phyloP scores from a whole-genome alignment of 164 flowering plant genomes.

The Vitis vinifera region DNA sequence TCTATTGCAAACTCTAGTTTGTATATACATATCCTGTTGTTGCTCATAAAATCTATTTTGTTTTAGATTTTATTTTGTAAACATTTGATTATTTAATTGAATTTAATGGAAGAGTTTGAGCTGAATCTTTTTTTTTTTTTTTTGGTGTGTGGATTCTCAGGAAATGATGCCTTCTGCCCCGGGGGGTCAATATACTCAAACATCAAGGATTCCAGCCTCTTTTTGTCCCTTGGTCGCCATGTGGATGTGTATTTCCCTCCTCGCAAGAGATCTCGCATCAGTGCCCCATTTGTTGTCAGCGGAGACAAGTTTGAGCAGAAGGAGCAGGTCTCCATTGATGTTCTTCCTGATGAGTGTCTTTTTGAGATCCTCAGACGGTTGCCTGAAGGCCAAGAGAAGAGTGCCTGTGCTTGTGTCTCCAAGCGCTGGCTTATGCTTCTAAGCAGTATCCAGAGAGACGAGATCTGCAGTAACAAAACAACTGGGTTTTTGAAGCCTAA shows the following conservation, averaged over 20 bases:
- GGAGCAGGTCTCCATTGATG: slow-evolving; percentile 53
- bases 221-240: slow-evolving; percentile 46
- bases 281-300: slow-evolving; percentile 42
- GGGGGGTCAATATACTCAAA: slow-evolving; percentile 49
- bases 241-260: slow-evolving; percentile 48
- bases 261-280: slow-evolving; percentile 56
- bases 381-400: slow-evolving; percentile 54
- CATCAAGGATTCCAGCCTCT: slow-evolving; percentile 45
- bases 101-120: background rate
- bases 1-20: too few relatives aligned
- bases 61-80: background rate
- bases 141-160: slow-evolving; percentile 24
- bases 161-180: slow-evolving; percentile 40
- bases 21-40: background rate
- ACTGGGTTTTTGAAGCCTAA: slow-evolving; percentile 8
- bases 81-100: background rate
- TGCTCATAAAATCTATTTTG: background rate
- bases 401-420: slow-evolving; percentile 68
- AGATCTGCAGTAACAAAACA: slow-evolving; percentile 25
- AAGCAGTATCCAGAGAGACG: slow-evolving; percentile 46
- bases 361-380: slow-evolving; percentile 73
- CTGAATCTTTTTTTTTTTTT: slow-evolving; percentile 10
- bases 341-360: slow-evolving; percentile 78
- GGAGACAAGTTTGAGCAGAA: slow-evolving; percentile 33
- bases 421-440: slow-evolving; percentile 74